Evolutionary conservation across 495 filamentous ascomycete genomes (phyloP), one percentile per base, ranked within the genome.

Genomic region (Penicillium herquei): DNA sequence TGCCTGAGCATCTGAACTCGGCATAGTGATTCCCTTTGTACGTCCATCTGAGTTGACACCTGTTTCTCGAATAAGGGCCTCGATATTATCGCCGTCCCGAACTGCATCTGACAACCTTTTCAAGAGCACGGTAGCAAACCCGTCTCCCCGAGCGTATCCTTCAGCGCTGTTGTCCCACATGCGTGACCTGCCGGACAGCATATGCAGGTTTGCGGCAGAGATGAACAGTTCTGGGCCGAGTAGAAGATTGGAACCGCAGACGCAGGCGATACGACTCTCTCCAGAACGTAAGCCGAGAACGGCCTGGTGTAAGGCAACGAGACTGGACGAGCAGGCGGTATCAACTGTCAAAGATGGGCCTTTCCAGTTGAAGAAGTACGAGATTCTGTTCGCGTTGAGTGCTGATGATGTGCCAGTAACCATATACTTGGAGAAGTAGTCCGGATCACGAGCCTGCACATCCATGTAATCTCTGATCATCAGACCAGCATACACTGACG

Each of bases 1-100:
- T 66, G 76, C 81, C 67, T 89, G 86, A 3, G 83, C 82, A 1
- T 71, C 68, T 1, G 69, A 72, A 42, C 70, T 82, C 0, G 86
- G 86, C 64, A 83, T 11, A 3, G 58, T 59, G 18, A 67, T 65
- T 34, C 62, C 62, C 12, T 54, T 46, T 4, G 64, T 79, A 10
- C 65, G 57, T 0, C 78, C 79, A 53, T 80, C 77, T 32, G 73
- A 67, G 46, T 81, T 81, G 13, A 60, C 52, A 5, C 62, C 71
- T 0, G 69, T 72, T 0, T 55, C 70, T 10, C 78, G 68, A 42
- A 81, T 75, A 5, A 81, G 46, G 26, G 71, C 71, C 21, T 71
- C 68, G 13, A 81, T 73, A 2, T 57, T 50, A 54, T 81, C 70
- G 17, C 65, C 62, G 43, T 73, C 68, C 2, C 33, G 32, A 18